Evolutionary conservation across 306 rosid genomes (phyloP), one percentile per base, ranked within the genome.

Genomic region (Acacia confusa): DNA sequence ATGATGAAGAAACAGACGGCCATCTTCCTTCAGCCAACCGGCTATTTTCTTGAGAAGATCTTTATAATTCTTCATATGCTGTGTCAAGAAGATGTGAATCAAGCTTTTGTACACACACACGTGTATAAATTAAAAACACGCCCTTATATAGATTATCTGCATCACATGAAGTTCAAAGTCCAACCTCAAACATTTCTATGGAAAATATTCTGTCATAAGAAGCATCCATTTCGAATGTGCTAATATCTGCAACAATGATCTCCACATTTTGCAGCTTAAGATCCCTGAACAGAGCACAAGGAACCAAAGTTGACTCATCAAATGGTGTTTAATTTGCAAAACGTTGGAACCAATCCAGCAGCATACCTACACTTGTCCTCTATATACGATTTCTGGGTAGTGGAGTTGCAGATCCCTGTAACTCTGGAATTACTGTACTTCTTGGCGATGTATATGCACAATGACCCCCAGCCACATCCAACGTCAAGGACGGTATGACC

Each of bases 391-490:
- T 95, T 93, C 84, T 95, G 99, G 25, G 97, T 92, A 16, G 83
- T 77, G 50, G 96, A 95, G 82, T 93, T 92, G 90, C 98, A 93
- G 75, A 95, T 89, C 82, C 99, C 98, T 32, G 96, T 93, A 38
- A 95, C 91, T 88, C 20, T 87, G 83, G 93, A 93, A 55, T 82
- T 92, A n/a, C 78, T 77, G 74, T 90, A 93, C 40, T 90, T 92
- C 83, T 84, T 84, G 16, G 96, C 99, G 76, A 93, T 85, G 88
- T 90, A 92, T 72, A 95, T 55, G 52, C 90, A 78, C 20, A 95
- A 86, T 11, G 98, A 93, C 44, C 98, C 99, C 99, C 99, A 95
- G 47, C 99, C 99, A 25, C 99, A 92, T 50, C 99, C 98, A 30
- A 95, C 88, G 70, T 93, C 97, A 32, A 93, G 97, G 78, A 95